phyloP scores from a whole-genome alignment of 306 rosid genomes.

The Macrotyloma uniflorum region DNA sequence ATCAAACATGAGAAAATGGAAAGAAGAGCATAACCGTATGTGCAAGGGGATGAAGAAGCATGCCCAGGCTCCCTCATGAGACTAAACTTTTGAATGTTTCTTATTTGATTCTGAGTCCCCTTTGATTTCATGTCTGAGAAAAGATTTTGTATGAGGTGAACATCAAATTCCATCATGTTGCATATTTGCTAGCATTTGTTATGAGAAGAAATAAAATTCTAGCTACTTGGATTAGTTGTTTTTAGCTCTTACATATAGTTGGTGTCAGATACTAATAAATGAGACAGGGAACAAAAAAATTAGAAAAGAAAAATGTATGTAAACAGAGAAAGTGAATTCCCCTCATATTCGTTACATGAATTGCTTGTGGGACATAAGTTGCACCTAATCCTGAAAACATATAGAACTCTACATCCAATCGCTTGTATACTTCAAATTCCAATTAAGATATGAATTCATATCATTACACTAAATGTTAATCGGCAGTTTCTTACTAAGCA shows the following conservation, averaged over 20 bases:
- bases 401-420: not conserved
- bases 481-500: not conserved
- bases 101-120: slow-evolving; percentile 12
- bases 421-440: not conserved
- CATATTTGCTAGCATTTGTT: not conserved
- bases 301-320: not conserved
- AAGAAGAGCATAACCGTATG: slow-evolving; percentile 9
- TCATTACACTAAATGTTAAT: not conserved
- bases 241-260: not conserved
- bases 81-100: slow-evolving; percentile 15
- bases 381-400: not conserved
- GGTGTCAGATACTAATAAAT: not conserved
- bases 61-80: slow-evolving; percentile 22
- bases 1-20: slow-evolving; percentile 17
- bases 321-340: not conserved
- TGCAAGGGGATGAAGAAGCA: slow-evolving; percentile 29
- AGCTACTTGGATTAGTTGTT: slow-evolving; percentile 13
- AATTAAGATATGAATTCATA: not conserved
- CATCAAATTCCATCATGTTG: slow-evolving; percentile 18
- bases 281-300: not conserved
- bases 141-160: slow-evolving; percentile 32
- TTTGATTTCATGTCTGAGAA: not conserved
- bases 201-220: slow-evolving; percentile 37
- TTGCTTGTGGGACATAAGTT: not conserved
- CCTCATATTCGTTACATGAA: not conserved